phyloP scores from a whole-genome alignment of 2,329 filamentous ascomycete species.

The Sarocladiaceae sp. region DNA sequence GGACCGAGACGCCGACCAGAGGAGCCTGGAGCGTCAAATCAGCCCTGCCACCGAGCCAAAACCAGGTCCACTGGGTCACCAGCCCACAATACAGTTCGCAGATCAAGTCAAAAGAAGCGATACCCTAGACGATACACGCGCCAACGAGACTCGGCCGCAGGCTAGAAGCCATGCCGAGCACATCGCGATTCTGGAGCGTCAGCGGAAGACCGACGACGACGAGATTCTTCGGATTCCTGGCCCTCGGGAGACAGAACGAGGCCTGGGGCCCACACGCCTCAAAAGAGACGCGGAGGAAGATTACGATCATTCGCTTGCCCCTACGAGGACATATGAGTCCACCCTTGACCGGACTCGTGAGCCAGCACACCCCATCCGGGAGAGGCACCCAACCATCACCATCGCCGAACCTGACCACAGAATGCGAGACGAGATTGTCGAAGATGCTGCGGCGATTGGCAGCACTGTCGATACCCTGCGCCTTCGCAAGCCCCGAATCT shows the following conservation, averaged over 20 bases:
- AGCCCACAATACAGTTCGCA: slow-evolving; percentile 56
- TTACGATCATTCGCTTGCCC: slow-evolving; percentile 23
- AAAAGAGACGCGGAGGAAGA: slow-evolving; percentile 32
- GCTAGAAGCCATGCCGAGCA: slow-evolving; percentile 64
- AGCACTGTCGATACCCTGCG: slow-evolving; percentile 35
- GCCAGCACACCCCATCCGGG: slow-evolving; percentile 20
- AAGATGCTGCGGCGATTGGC: slow-evolving; percentile 35
- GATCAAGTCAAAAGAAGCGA: slow-evolving; percentile 58
- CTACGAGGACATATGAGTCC: slow-evolving; percentile 20
- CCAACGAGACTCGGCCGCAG: slow-evolving; percentile 26
- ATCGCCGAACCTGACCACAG: slow-evolving; percentile 55
- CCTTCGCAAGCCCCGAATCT: slow-evolving; percentile 35
- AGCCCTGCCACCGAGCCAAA: background rate
- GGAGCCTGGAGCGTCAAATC: background rate
- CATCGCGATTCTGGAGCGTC: slow-evolving; percentile 81
- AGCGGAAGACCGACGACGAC: slow-evolving; percentile 63
- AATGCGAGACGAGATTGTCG: slow-evolving; percentile 29
- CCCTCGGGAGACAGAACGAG: slow-evolving; percentile 81
- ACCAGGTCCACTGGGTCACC: slow-evolving; percentile 12
- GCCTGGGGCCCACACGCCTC: slow-evolving; percentile 59
- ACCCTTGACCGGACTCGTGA: slow-evolving; percentile 16
- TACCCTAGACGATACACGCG: slow-evolving; percentile 30
- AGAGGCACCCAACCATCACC: slow-evolving; percentile 52
- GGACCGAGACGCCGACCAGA: slow-evolving; percentile 10
- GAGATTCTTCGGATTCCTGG: slow-evolving; percentile 82